These are phyloP conservation scores for Paramecium caudatum DNA, from an alignment of 73 alveolate genomes.

Conservation along the genomic window DNA sequence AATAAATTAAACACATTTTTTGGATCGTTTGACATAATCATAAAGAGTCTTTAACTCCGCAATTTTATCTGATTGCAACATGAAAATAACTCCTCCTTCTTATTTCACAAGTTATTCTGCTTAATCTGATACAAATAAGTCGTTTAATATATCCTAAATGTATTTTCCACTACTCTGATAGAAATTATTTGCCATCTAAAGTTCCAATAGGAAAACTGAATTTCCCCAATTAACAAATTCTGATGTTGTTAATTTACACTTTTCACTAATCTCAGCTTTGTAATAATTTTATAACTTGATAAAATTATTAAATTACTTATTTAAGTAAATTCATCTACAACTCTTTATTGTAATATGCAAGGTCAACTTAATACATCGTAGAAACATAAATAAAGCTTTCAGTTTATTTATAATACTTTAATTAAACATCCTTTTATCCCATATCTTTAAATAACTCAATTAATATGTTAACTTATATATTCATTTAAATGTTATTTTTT, in stretches of 20 bases:
- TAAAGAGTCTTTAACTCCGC: neutral
- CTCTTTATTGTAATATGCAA: neutral
- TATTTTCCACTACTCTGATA: neutral
- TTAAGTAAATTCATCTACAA: neutral
- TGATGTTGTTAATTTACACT: neutral
- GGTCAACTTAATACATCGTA: neutral
- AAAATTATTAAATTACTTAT: neutral
- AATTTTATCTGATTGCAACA: neutral
- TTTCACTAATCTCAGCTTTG: constrained; percentile 10
- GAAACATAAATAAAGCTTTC: neutral
- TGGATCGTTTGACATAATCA: neutral
- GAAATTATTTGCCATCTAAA: neutral
- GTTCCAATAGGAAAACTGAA: neutral
- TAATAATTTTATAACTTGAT: neutral
- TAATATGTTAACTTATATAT: neutral
- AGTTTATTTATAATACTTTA: neutral
- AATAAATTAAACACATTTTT: neutral
- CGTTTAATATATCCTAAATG: neutral
- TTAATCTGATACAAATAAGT: neutral
- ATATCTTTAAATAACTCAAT: neutral
- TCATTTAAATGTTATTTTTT: neutral
- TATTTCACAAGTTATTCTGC: neutral
- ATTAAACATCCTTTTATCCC: neutral
- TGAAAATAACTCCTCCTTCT: neutral
- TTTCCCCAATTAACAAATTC: constrained; percentile 47